Conservation (phyloP, 2,329 filamentous ascomycete species). For the Fonsecaea nubica region DNA sequence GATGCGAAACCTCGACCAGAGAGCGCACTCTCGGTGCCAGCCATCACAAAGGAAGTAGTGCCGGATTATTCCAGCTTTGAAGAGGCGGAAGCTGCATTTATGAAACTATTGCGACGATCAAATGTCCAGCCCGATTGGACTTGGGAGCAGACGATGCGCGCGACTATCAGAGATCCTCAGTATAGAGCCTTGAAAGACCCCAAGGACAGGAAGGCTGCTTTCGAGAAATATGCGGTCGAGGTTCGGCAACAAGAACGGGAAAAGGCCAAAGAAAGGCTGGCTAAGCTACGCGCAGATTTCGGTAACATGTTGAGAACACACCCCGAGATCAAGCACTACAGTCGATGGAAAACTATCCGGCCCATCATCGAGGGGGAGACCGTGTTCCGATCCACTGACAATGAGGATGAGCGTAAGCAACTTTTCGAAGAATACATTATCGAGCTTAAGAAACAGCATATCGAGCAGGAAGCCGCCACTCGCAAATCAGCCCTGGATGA, state of each 20-base stretch:
- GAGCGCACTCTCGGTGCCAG: constrained; percentile 49
- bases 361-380: constrained; percentile 95
- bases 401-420: constrained; percentile 85
- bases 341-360: constrained; percentile 93
- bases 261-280: constrained; percentile 87
- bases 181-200: constrained; percentile 93
- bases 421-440: constrained; percentile 93
- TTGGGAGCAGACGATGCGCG: constrained; percentile 87
- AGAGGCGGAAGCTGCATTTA: constrained; percentile 91
- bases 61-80: constrained; percentile 80
- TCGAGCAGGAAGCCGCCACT: constrained; percentile 73
- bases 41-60: constrained; percentile 59
- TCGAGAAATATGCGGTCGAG: constrained; percentile 93
- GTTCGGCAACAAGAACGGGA: constrained; percentile 92
- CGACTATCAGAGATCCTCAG: constrained; percentile 86
- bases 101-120: constrained; percentile 83
- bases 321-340: constrained; percentile 96
- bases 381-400: constrained; percentile 87
- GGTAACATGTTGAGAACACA: constrained; percentile 94
- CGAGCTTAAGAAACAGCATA: constrained; percentile 79
- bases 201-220: constrained; percentile 85
- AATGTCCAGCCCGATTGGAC: constrained; percentile 90
- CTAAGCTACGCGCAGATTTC: constrained; percentile 92
- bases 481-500: constrained; percentile 85
- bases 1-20: constrained; percentile 58